Evolutionary conservation across 2,329 filamentous ascomycete genomes (phyloP), one percentile per base, ranked within the genome.

Genomic region (Ophiostoma piceae): DNA sequence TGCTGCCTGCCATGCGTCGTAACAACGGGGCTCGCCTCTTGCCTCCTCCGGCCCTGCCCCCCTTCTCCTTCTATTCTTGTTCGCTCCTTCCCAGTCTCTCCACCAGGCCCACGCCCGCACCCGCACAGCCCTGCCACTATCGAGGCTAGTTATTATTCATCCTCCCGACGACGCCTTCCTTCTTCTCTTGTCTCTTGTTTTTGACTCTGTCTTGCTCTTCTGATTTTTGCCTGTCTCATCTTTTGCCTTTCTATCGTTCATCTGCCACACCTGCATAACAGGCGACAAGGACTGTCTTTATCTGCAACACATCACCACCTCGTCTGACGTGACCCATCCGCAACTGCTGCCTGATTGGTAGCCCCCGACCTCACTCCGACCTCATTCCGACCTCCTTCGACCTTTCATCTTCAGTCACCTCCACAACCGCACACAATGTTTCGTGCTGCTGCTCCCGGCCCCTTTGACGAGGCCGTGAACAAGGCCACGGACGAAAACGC

Each of bases 401-500:
- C 16, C 43, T n/a, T 22, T 39, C 3, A 66, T 47, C 57, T n/a
- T 22, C 3, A 60, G 8, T 3, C 41, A 19, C 14, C 26, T 5
- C 35, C 66, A 7, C 51, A 26, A 26, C 51, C 51, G 3, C 47
- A 26, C 51, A 80, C 77, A 79, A 87, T 88, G 84, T 87, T 87
- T 75, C 82, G 84, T 79, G 84, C 84, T 75, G 84, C 84, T 77
- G 83, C 84, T 75, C 79, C 80, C 72, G 83, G 84, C 76, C 84
- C 85, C 68, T 88, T 85, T 77, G 85, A 87, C 77, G 85, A 87
- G 77, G 82, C 79, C 76, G 81, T 88, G 80, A 86, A 82, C 80
- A 88, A 87, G 82, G 94, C 95, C 77, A 99, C 95, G 70, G 95
- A 99, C 81, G 95, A 99, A 85, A 99, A 97, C 80, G 87, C 98